Base-by-base conservation (phyloP, 768 basidiomycete genomes). In the Boletus reticulatus region DNA sequence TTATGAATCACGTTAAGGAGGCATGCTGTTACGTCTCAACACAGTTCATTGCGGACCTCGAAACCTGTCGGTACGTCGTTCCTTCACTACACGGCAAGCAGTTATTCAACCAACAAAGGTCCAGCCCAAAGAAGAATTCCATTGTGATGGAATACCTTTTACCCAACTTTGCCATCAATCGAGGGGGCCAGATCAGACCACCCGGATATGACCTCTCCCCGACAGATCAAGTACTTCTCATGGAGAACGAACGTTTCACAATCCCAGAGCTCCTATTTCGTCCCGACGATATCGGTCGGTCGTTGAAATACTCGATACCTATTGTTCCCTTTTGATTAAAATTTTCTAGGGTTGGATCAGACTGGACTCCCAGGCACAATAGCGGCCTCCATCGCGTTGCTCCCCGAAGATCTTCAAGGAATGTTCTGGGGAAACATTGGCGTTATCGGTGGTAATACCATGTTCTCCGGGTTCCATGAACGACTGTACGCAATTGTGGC, bases 371-470 rank as follows among this genome's bases (percentile, higher is more conserved):
- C 92, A 36, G 81, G 80, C 52, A 84, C 87, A 12, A 83, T 98
- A 56, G 88, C 89, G 39, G 68, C 80, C 52, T 88, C 88, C 54
- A 93, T 98, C 65, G 77, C 81, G 0, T 72, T 81, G 31, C 82
- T 98, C 56, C 92, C 92, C 0, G 75, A 79, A 48, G 92, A 95
- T 63, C 63, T 95, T 24, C 91, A 87, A 61, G 94, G 92, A 34
- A 84, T 98, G 88, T 97, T 94, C 72, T 98, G 94, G 94, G 84
- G 85, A 34, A 92, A 98, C 70, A 94, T 98, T 57, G 90, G 89
- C 13, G 73, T 96, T 59, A 83, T 94, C 64, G 95, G 95, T 47
- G 95, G 95, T 14, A 88, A 82, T 70, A 83, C 84, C 16, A 82
- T 82, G 62, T 84, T 94, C 61, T 77, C 84, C 42, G 89, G 88